A percentile compares a stretch with the other conserved stretches of the same genome.
phyloP scores from a whole-genome alignment of 176 grass and related monocot genomes.

The Eleusine coracana region DNA sequence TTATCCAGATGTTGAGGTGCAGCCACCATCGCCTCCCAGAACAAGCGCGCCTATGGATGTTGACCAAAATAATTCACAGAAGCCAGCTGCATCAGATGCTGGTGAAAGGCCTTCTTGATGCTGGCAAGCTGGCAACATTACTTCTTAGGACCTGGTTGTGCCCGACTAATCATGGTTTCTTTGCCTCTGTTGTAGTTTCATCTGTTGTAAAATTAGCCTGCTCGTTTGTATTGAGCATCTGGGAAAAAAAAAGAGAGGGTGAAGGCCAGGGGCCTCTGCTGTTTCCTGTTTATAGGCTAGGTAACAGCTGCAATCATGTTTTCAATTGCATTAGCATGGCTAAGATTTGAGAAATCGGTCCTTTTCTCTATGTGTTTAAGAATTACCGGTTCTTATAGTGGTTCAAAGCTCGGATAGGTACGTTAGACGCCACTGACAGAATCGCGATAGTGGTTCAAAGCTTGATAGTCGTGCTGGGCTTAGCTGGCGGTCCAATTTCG shows the following conservation, averaged over 20 bases:
- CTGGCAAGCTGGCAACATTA: not conserved
- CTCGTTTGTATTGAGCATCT: not conserved
- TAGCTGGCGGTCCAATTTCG: too few relatives aligned
- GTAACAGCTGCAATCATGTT: not conserved
- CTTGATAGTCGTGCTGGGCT: too few relatives aligned
- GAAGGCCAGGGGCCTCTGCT: not conserved
- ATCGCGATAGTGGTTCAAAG: too few relatives aligned
- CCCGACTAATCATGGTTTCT: not conserved
- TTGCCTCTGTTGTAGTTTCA: not conserved
- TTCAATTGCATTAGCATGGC: not conserved
- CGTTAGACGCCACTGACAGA: too few relatives aligned
- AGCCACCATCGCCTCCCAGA: slow-evolving; percentile 84
- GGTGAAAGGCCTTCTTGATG: slow-evolving; percentile 54
- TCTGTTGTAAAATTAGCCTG: slow-evolving; percentile 38
- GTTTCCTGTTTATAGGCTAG: not conserved
- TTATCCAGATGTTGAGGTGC: slow-evolving; percentile 93
- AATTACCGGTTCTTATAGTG: too few relatives aligned
- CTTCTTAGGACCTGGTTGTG: not conserved
- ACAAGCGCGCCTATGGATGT: slow-evolving; percentile 54
- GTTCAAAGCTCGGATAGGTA: too few relatives aligned
- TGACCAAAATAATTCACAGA: slow-evolving; percentile 59
- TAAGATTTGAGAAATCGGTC: not conserved
- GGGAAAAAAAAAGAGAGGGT: not conserved
- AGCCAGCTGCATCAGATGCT: slow-evolving; percentile 37
- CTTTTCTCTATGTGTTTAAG: too few relatives aligned